phyloP scores from a whole-genome alignment of 352 stramenopile genomes.

The Phytophthora palmivora region DNA sequence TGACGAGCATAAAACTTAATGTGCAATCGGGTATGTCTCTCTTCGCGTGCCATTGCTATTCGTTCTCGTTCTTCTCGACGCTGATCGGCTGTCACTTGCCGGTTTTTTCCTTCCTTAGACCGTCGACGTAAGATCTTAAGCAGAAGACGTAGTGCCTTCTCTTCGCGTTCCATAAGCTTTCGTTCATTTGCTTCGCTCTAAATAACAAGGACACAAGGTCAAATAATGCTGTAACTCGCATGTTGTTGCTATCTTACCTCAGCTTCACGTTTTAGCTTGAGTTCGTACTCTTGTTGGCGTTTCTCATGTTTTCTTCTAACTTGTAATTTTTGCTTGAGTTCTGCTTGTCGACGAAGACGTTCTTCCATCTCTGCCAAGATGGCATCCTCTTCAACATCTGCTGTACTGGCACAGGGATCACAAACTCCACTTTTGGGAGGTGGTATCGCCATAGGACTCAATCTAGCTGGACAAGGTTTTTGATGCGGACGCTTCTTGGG shows the following conservation, averaged over 20 bases:
- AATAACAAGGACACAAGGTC: slow-evolving; percentile 3
- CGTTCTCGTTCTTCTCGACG: slow-evolving; percentile 74
- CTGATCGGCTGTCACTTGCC: slow-evolving; percentile 55
- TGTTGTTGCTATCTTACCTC: slow-evolving; percentile 33
- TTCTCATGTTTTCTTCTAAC: slow-evolving; percentile 44
- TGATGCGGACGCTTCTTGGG: slow-evolving; percentile 55
- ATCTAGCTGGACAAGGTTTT: slow-evolving; percentile 47
- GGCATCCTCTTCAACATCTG: slow-evolving; percentile 3
- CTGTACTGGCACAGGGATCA: slow-evolving; percentile 3
- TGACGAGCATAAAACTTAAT: slow-evolving; percentile 52
- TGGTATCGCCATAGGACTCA: slow-evolving; percentile 46
- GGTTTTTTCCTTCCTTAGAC: slow-evolving; percentile 52
- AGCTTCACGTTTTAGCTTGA: slow-evolving; percentile 38
- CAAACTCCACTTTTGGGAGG: slow-evolving; percentile 4
- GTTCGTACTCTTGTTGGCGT: slow-evolving; percentile 45
- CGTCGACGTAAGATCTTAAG: slow-evolving; percentile 66
- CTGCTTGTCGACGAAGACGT: slow-evolving; percentile 44
- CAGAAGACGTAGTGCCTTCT: slow-evolving; percentile 62
- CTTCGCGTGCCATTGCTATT: slow-evolving; percentile 74
- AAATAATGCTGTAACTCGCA: not conserved
- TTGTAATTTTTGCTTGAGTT: slow-evolving; percentile 57
- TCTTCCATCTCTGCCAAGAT: slow-evolving; percentile 29
- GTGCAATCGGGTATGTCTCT: slow-evolving; percentile 59
- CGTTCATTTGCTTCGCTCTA: slow-evolving; percentile 67
- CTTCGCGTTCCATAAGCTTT: slow-evolving; percentile 77